Conservation (phyloP, 1,139 yeast species). For the Magnusiomyces magnusii region DNA sequence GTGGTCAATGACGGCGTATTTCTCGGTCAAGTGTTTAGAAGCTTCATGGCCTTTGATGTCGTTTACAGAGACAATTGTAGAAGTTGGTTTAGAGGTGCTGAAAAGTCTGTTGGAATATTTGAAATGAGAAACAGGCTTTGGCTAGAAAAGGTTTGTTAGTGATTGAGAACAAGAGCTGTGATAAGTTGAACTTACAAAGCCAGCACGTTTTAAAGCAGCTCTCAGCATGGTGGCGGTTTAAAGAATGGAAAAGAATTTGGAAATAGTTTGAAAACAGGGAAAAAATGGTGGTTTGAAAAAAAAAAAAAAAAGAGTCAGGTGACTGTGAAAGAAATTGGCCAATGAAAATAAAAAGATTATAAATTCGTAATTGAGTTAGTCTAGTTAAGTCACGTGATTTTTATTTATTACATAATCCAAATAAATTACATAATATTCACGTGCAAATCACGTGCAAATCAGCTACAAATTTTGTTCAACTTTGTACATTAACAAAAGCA, state of each 20-base stretch:
- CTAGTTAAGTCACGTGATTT: too few relatives aligned
- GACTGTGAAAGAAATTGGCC: background rate
- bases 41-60: constrained; percentile 36
- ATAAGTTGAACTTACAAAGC: background rate
- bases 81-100: constrained; percentile 25
- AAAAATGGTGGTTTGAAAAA: background rate
- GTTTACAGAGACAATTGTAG: constrained; percentile 26
- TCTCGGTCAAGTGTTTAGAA: constrained; percentile 40
- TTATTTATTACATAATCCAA: too few relatives aligned
- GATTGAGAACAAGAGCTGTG: too few relatives aligned
- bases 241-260: background rate
- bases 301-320: background rate
- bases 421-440: too few relatives aligned
- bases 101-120: constrained; percentile 19
- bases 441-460: too few relatives aligned
- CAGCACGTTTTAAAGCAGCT: background rate
- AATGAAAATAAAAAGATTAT: too few relatives aligned
- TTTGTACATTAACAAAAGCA: too few relatives aligned
- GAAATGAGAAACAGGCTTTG: background rate
- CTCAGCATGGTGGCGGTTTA: background rate
- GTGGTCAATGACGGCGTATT: constrained; percentile 86
- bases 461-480: too few relatives aligned
- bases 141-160: too few relatives aligned
- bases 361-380: too few relatives aligned
- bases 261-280: background rate